These are phyloP conservation scores for Mycena vitilis DNA, from an alignment of 768 basidiomycete genomes.

Conservation along the genomic window DNA sequence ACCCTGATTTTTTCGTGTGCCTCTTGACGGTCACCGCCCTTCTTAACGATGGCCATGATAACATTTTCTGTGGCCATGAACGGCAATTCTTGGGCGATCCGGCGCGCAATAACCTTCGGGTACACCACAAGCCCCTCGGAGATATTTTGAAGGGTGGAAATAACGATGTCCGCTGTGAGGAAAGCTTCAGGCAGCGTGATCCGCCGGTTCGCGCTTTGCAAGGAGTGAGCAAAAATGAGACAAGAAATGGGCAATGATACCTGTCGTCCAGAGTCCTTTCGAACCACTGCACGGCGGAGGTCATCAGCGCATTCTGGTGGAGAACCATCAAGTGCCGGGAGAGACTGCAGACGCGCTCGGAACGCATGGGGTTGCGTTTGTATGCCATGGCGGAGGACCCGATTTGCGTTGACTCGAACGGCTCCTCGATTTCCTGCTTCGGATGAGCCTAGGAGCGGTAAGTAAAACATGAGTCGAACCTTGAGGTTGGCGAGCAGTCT, in stretches of 20 bases:
- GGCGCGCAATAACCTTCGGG: conserved; percentile 92
- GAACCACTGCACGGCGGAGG: conserved; percentile 96
- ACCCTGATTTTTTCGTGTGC: conserved; percentile 96
- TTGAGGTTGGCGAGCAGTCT: conserved; percentile 95
- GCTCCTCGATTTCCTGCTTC: conserved; percentile 92
- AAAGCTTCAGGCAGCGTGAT: conserved; percentile 98
- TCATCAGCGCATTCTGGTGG: conserved; percentile 97
- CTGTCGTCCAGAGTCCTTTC: conserved; percentile 98
- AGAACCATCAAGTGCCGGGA: conserved; percentile 96
- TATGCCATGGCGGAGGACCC: conserved; percentile 99
- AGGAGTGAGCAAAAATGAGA: conserved; percentile 3
- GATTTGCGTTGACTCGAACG: conserved; percentile 98
- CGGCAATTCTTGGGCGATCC: conserved; percentile 94
- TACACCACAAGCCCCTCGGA: conserved; percentile 99
- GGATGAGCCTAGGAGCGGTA: not conserved
- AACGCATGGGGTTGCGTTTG: conserved; percentile 99
- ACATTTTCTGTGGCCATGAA: conserved; percentile 99
- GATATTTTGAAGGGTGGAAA: conserved; percentile 96
- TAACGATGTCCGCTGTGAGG: conserved; percentile 95
- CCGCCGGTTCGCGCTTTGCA: conserved; percentile 91
- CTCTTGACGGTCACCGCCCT: conserved; percentile 94
- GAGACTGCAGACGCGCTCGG: conserved; percentile 95
- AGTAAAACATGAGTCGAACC: conserved; percentile 46
- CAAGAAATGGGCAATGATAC: conserved; percentile 48
- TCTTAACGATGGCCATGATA: conserved; percentile 98